Percentiles rank a stretch among this genome's conserved stretches.
These are phyloP conservation scores for Heritiera fomes DNA, from an alignment of 345 rosid species.

Conservation along the genomic window DNA sequence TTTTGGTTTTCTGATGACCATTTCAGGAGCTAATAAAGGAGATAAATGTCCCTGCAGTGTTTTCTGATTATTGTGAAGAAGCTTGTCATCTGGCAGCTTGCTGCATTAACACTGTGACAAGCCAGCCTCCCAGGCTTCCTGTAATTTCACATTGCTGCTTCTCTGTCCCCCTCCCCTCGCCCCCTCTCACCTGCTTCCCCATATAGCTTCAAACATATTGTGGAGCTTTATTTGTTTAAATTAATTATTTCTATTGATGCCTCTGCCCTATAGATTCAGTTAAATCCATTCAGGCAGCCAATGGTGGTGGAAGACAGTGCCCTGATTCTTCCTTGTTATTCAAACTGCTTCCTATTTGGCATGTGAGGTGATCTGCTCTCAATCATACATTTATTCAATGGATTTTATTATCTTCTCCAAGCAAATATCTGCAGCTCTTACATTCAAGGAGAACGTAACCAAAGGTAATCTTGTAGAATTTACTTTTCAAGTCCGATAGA, in stretches of 20 bases:
- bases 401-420: neutral
- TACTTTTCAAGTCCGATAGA: neutral
- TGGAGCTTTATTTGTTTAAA: constrained; percentile 7
- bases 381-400: neutral
- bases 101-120: constrained; percentile 55
- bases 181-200: neutral
- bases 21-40: constrained; percentile 72
- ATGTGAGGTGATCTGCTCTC: constrained; percentile 30
- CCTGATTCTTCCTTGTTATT: constrained; percentile 77
- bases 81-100: constrained; percentile 82
- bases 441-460: neutral
- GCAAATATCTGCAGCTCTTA: neutral
- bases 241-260: constrained; percentile 19
- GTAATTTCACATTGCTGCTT: constrained; percentile 31
- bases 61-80: constrained; percentile 96
- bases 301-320: constrained; percentile 72
- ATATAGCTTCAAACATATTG: neutral
- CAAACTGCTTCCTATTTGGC: constrained; percentile 87
- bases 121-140: constrained; percentile 56
- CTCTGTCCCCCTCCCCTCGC: neutral
- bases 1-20: constrained; percentile 12
- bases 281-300: constrained; percentile 97
- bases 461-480: neutral
- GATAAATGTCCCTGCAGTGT: constrained; percentile 68
- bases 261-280: constrained; percentile 54